Base-by-base conservation (phyloP, 176 grass and related monocot genomes). In the Carex scoparia region DNA sequence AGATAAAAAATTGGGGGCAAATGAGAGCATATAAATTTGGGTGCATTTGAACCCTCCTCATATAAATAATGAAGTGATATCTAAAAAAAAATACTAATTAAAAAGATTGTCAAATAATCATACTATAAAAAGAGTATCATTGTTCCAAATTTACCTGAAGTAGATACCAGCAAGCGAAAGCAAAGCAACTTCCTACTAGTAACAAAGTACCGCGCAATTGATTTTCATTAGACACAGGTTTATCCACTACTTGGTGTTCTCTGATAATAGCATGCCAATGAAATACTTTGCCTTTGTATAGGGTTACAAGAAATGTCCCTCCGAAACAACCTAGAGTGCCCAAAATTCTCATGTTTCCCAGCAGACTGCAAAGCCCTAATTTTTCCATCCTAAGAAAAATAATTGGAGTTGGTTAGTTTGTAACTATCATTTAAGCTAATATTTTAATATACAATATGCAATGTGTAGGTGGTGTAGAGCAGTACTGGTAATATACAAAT, bases 131-230 rank as follows among this genome's bases (percentile, higher is more conserved):
- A 73, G 12, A 11, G 9, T 2, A 73, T 10, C 38, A 44, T 72
- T 1, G 2, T 28, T 27, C 70, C 2, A 10, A 4, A 38, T 58
- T 42, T 82, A 88, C 88, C 71, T 92, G 85, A 75, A 90, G 69
- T 38, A 90, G 79, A 68, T 88, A 92, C 88, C 91, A 92, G 37
- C 88, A 90, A 68, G 91, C 88, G 83, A 86, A 80, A 16, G 48
- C 37, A 42, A 90, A 86, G 86, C 88, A 84, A 57, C 91, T 86
- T 54, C 55, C 88, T 1, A 57, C 1, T 57, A 92, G 79, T 1
- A 92, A 84, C 3, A 90, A 19, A 9, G 83, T 83, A 57, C 83
- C 91, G 18, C 71, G 23, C 66, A 92, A 68, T 42, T 87, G 88
- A 84, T 84, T 61, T 16, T 13, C 71, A 61, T 16, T 59, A 65